A percentile compares a stretch with the other conserved stretches of the same genome.
phyloP scores from a whole-genome alignment of 345 rosid species.

The Nasturtium officinale region DNA sequence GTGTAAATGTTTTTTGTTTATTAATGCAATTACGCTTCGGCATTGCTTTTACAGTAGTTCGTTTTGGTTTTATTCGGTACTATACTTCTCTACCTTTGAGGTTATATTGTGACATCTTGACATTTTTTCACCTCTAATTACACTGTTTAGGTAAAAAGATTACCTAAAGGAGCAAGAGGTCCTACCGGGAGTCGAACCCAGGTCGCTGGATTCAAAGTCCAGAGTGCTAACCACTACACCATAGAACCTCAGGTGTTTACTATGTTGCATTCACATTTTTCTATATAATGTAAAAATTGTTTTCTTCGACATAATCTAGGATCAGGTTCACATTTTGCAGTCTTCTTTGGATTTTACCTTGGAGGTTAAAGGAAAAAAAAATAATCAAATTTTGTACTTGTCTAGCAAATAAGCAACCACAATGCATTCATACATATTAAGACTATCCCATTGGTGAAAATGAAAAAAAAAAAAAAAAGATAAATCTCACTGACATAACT shows the following conservation, averaged over 20 bases:
- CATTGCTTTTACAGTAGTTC: not conserved
- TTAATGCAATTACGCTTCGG: not conserved
- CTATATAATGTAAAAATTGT: not conserved
- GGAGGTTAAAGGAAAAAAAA: not conserved
- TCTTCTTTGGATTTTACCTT: not conserved
- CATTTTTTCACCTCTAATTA: not conserved
- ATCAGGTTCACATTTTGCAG: not conserved
- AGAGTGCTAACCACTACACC: constrained; percentile 99
- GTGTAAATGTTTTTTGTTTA: constrained; percentile 19
- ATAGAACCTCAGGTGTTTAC: constrained; percentile 35
- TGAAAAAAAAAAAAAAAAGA: not conserved
- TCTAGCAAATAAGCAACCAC: not conserved
- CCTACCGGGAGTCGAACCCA: constrained; percentile 98
- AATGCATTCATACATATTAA: not conserved
- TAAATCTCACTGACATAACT: constrained; percentile 2
- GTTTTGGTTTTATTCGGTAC: not conserved
- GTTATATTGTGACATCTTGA: no score
- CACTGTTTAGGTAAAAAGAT: not conserved
- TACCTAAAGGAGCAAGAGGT: constrained; percentile 43
- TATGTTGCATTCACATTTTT: not conserved
- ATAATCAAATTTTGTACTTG: not conserved
- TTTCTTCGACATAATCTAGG: not conserved
- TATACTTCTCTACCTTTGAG: no score
- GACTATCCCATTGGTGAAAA: not conserved
- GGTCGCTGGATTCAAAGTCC: constrained; percentile 99